Percentiles rank a stretch among this genome's conserved stretches.
Conservation (phyloP, 1,284 basidiomycete genomes). For the Heterobasidion parviporum region DNA sequence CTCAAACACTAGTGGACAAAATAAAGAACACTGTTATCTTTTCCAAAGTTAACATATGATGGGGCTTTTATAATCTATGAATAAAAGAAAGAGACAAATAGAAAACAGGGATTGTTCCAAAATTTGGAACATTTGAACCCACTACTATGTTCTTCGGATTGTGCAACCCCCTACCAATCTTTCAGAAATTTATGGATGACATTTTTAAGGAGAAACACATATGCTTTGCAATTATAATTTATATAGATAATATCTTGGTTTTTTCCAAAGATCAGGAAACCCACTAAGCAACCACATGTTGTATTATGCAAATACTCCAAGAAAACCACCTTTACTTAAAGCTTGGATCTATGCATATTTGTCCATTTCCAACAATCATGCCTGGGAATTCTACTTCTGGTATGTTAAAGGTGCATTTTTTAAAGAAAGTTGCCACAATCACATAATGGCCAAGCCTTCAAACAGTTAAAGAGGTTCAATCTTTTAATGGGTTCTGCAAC, state of each 20-base stretch:
- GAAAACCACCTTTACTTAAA: not conserved
- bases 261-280: not conserved
- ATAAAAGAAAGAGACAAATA: not conserved
- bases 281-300: not conserved
- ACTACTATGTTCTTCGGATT: not conserved
- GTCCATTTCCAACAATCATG: too few species aligned
- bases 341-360: too few species aligned
- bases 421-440: not conserved
- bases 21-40: too few species aligned
- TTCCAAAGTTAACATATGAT: too few species aligned
- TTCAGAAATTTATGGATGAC: not conserved
- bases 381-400: not conserved
- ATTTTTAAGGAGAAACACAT: not conserved
- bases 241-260: not conserved
- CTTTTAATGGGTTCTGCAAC: not conserved
- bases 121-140: not conserved
- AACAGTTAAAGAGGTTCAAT: not conserved
- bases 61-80: not conserved
- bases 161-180: not conserved
- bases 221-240: not conserved
- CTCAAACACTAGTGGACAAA: too few species aligned
- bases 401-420: not conserved
- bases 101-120: not conserved
- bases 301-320: not conserved
- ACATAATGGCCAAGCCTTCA: not conserved